These are phyloP conservation scores for Fusarium penzigii DNA, from an alignment of 2,329 filamentous ascomycete genomes.

Conservation along the genomic window DNA sequence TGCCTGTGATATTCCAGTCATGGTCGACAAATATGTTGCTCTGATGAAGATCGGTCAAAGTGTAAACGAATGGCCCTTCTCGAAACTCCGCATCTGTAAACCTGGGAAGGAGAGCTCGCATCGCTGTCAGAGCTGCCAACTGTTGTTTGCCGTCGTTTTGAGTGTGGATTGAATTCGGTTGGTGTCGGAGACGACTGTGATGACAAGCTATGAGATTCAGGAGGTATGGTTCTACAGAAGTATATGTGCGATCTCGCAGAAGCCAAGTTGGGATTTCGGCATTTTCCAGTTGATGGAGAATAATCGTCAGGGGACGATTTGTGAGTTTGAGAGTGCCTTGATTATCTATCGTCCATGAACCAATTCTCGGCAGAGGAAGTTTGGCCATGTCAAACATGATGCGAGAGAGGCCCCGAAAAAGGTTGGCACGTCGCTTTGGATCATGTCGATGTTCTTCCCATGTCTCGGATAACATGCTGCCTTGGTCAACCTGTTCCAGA, in stretches of 20 bases:
- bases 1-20: constrained; percentile 33
- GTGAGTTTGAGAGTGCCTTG: constrained; percentile 31
- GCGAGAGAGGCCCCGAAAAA: constrained; percentile 31
- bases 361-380: constrained; percentile 31
- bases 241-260: constrained; percentile 34
- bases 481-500: constrained; percentile 8
- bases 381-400: constrained; percentile 31
- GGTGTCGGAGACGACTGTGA: constrained; percentile 35
- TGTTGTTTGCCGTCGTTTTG: constrained; percentile 32
- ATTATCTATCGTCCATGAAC: constrained; percentile 28
- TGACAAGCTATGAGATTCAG: constrained; percentile 37
- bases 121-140: constrained; percentile 30
- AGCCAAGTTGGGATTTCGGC: constrained; percentile 37
- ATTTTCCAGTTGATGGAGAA: constrained; percentile 37
- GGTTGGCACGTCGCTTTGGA: constrained; percentile 13
- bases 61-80: constrained; percentile 35
- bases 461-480: constrained; percentile 19
- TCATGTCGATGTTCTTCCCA: constrained; percentile 15
- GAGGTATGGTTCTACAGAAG: constrained; percentile 31
- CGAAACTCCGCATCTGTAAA: constrained; percentile 21
- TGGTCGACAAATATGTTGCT: constrained; percentile 42
- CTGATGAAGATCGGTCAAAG: constrained; percentile 40
- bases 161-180: constrained; percentile 37
- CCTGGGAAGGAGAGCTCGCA: constrained; percentile 30
- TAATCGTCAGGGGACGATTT: constrained; percentile 38